These are phyloP conservation scores for Penicillium glabrum DNA, from an alignment of 2,329 filamentous ascomycete genomes.

Conservation along the genomic window DNA sequence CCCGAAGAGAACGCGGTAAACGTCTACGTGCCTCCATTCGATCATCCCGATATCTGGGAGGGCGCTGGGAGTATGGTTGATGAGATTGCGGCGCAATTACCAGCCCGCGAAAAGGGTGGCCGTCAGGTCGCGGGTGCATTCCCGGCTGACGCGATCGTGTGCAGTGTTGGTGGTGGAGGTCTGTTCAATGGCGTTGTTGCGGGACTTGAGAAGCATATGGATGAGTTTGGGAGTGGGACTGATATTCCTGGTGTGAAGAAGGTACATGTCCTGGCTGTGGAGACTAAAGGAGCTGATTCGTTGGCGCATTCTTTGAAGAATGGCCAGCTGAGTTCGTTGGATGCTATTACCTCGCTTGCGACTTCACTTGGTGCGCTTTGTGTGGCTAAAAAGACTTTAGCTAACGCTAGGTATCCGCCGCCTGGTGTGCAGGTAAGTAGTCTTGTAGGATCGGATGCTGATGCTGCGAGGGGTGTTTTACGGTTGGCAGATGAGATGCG, in stretches of 20 bases:
- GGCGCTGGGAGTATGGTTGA: slow-evolving; percentile 36
- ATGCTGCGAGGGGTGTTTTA: slow-evolving; percentile 73
- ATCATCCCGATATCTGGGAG: slow-evolving; percentile 39
- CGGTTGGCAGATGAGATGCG: slow-evolving; percentile 75
- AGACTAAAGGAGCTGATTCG: slow-evolving; percentile 71
- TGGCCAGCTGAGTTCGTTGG: slow-evolving; percentile 57
- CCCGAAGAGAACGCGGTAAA: slow-evolving; percentile 17
- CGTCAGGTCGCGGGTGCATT: slow-evolving; percentile 12
- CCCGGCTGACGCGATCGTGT: slow-evolving; percentile 68
- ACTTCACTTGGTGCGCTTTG: slow-evolving; percentile 67
- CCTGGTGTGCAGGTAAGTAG: slow-evolving; percentile 50
- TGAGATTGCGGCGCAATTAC: slow-evolving; percentile 38
- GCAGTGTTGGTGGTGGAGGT: slow-evolving; percentile 75
- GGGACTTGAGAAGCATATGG: slow-evolving; percentile 51
- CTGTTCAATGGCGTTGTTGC: slow-evolving; percentile 71
- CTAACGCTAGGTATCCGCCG: slow-evolving; percentile 53
- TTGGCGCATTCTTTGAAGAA: slow-evolving; percentile 61
- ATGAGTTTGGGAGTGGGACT: background rate
- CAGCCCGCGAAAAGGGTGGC: slow-evolving; percentile 11
- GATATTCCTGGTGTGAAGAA: slow-evolving; percentile 4
- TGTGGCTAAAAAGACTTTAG: slow-evolving; percentile 65
- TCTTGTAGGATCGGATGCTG: slow-evolving; percentile 67
- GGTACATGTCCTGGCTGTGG: slow-evolving; percentile 62
- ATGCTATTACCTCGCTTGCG: slow-evolving; percentile 70
- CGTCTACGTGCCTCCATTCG: slow-evolving; percentile 39